Conservation (phyloP, 495 filamentous ascomycete genomes). For the Aspergillus homomorphus region DNA sequence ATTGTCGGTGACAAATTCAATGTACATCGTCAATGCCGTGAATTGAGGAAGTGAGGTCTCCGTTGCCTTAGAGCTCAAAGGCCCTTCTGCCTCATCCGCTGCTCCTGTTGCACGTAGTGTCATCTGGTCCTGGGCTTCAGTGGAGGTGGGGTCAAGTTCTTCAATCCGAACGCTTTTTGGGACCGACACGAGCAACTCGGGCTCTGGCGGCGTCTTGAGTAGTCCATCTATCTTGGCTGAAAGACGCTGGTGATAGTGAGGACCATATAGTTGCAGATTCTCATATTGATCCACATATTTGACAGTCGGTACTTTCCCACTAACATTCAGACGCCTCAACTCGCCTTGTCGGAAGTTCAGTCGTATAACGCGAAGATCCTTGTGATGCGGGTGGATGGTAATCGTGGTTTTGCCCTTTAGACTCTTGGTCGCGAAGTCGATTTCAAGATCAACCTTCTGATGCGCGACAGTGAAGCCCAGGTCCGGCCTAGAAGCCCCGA, state of each 20-base stretch:
- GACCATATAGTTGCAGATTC: conserved; percentile 60
- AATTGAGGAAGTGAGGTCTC: conserved; percentile 49
- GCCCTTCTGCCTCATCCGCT: conserved; percentile 38
- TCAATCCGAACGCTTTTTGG: conserved; percentile 67
- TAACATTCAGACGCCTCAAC: conserved; percentile 65
- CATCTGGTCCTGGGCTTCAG: conserved; percentile 50
- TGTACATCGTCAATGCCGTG: conserved; percentile 54
- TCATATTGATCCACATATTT: conserved; percentile 74
- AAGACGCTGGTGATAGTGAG: conserved; percentile 76
- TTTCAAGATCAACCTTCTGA: conserved; percentile 83
- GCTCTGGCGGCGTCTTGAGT: conserved; percentile 54
- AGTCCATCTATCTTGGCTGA: conserved; percentile 61
- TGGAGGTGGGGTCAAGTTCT: conserved; percentile 55
- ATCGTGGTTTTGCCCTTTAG: conserved; percentile 80
- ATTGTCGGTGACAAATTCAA: conserved; percentile 71
- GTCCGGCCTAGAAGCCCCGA: conserved; percentile 33
- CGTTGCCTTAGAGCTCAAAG: conserved; percentile 29
- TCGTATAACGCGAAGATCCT: conserved; percentile 64
- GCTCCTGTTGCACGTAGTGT: conserved; percentile 36
- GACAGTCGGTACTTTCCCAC: conserved; percentile 57
- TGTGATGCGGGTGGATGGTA: conserved; percentile 64
- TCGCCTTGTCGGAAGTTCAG: conserved; percentile 86
- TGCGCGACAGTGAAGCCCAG: conserved; percentile 62
- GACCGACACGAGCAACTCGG: conserved; percentile 59
- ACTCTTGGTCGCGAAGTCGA: conserved; percentile 73